Base-by-base conservation (phyloP, 2,329 filamentous ascomycete species). In the Botryosphaeria dothidea region DNA sequence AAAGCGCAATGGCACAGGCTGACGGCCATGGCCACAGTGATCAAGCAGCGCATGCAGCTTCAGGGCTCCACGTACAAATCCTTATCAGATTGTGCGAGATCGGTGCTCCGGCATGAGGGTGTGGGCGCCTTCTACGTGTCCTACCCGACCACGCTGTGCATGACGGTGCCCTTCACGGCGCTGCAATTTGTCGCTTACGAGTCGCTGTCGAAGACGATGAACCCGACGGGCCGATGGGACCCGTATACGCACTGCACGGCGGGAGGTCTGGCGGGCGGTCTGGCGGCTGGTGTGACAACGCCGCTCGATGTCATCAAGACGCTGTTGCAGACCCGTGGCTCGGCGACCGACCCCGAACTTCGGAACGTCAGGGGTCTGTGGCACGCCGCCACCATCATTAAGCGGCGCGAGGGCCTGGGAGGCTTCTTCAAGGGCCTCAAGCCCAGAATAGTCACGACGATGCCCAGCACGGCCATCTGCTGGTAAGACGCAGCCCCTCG, bases 11-110 rank as follows among this genome's bases (percentile, higher is more conserved):
- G 11, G 45, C 9, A 38, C 60, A 66, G 11, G 15, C 25, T 31
- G n/a, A 23, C 19, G 56, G 73, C 75, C 36, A 77, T 49, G 46
- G 34, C 49, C 21, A 31, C 73, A 97, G 95, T 99, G 67, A 97
- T 99, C 83, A 99, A 99, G 82, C 95, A 99, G 79, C 92, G 95
- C 72, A 99, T 99, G 95, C 95, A 99, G 79, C 91, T 99, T 66
- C 92, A 97, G 77, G 91, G 95, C 73, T 98, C 94, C n/a, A 88
- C 89, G 70, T 97, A 98, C 81, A 90, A 89, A 72, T 93, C 91
- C 23, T 90, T 98, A 80, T 77, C 85, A 65, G 90, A 97, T 75
- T 99, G 95, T 83, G 94, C 94, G 65, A 88, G 85, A 75, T 90
- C 92, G 70, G 90, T 99, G 67, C 97, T 97, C 81, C 88, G 85